Conservation (phyloP, 345 rosid genomes). For the Hypericum androsaemum region DNA sequence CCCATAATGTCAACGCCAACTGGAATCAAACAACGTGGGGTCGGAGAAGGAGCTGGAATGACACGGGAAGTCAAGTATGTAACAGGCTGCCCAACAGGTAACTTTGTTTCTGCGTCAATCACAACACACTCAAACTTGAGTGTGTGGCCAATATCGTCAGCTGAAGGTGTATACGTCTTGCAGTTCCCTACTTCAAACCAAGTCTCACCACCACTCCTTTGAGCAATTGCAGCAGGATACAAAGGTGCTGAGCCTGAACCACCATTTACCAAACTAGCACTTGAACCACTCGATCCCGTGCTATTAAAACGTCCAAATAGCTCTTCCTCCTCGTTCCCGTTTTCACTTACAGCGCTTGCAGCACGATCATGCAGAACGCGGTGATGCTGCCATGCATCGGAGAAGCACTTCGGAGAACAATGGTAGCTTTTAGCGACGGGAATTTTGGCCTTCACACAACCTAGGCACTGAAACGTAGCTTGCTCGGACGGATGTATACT, state of each 20-base stretch:
- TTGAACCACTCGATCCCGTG: constrained; percentile 63
- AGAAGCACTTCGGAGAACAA: constrained; percentile 84
- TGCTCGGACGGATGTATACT: constrained; percentile 86
- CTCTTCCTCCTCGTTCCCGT: constrained; percentile 88
- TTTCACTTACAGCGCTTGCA: constrained; percentile 65
- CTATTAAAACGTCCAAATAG: constrained; percentile 68
- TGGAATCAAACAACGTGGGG: constrained; percentile 77
- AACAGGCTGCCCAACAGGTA: constrained; percentile 49
- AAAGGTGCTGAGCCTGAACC: constrained; percentile 52
- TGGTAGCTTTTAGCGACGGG: constrained; percentile 86
- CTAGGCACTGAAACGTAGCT: constrained; percentile 85
- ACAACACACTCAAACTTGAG: constrained; percentile 93
- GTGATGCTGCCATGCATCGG: constrained; percentile 99
- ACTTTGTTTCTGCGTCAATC: constrained; percentile 67
- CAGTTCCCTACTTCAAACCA: constrained; percentile 90
- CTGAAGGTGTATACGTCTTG: constrained; percentile 88
- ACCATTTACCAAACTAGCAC: constrained; percentile 55
- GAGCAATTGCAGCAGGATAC: constrained; percentile 58
- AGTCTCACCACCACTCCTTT: constrained; percentile 80
- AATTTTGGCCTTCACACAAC: constrained; percentile 77
- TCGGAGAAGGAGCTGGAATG: constrained; percentile 94
- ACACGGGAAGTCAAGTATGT: constrained; percentile 79
- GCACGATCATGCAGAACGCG: constrained; percentile 93
- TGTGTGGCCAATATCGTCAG: constrained; percentile 85
- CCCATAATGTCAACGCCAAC: constrained; percentile 58